Evolutionary conservation across 306 rosid genomes (phyloP).

Genomic region (Vigna mungo): DNA sequence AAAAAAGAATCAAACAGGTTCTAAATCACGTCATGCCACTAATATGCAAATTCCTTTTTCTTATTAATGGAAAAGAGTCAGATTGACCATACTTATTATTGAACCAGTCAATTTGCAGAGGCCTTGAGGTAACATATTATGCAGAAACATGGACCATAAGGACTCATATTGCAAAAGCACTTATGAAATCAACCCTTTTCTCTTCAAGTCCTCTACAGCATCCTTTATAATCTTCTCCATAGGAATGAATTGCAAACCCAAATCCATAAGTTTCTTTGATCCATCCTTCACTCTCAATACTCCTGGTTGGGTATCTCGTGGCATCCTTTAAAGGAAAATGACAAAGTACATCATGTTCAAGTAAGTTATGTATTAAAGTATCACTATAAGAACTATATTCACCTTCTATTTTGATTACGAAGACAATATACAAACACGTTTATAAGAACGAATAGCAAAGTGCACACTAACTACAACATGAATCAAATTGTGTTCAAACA

Average conservation of each 20-base stretch:
- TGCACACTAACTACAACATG: not conserved
- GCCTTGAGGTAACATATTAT: conserved; percentile 22
- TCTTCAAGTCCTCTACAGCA: conserved; percentile 78
- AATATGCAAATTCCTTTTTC: too few relatives aligned
- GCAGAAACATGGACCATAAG: conserved; percentile 2
- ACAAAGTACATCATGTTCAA: conserved; percentile 11
- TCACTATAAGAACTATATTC: not conserved
- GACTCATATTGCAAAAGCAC: conserved; percentile 26
- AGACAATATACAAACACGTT: too few relatives aligned
- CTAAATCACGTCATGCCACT: too few relatives aligned
- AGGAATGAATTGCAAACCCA: conserved; percentile 82
- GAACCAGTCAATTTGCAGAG: conserved; percentile 4
- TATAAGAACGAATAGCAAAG: too few relatives aligned
- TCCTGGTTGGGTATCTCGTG: conserved; percentile 79
- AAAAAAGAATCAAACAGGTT: too few relatives aligned
- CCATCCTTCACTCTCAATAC: conserved; percentile 72
- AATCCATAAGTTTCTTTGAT: conserved; percentile 65
- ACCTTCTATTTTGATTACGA: too few relatives aligned
- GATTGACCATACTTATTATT: not conserved
- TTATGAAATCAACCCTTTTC: conserved; percentile 70
- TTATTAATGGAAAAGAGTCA: too few relatives aligned
- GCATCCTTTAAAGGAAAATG: conserved; percentile 54
- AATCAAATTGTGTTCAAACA: conserved; percentile 26
- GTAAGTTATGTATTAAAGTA: conserved; percentile 25
- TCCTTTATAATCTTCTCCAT: conserved; percentile 92